These are phyloP conservation scores for Kwoniella botswanensis DNA, from an alignment of 768 basidiomycete species.

Conservation along the genomic window DNA sequence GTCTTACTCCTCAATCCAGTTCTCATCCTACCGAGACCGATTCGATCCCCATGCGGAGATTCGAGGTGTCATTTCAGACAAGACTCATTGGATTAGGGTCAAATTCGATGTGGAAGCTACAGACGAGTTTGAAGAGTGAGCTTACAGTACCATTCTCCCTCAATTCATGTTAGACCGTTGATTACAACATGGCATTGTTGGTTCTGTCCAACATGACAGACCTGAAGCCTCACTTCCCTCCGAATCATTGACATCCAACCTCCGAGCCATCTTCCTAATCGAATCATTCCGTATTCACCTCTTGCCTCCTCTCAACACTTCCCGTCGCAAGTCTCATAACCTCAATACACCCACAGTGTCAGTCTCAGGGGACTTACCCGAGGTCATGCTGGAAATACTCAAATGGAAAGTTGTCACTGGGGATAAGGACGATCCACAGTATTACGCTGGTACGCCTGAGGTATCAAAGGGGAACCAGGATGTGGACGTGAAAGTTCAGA, in stretches of 20 bases:
- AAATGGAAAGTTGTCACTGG: constrained; percentile 36
- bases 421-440: constrained; percentile 37
- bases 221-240: constrained; percentile 10
- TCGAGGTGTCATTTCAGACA: constrained; percentile 30
- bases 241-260: constrained; percentile 42
- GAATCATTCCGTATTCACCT: constrained; percentile 26
- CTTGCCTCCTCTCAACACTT: constrained; percentile 12
- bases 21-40: constrained; percentile 29
- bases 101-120: constrained; percentile 41
- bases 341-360: not conserved
- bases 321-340: not conserved
- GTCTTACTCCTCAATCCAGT: constrained; percentile 19
- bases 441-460: constrained; percentile 21
- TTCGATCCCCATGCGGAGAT: constrained; percentile 36
- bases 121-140: constrained; percentile 42
- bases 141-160: not conserved
- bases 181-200: no score
- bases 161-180: no score
- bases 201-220: not conserved
- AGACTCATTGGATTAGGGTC: constrained; percentile 34
- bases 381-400: constrained; percentile 31
- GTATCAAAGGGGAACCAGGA: constrained; percentile 26
- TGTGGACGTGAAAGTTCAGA: constrained; percentile 33
- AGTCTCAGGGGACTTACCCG: constrained; percentile 22
- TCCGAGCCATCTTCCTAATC: constrained; percentile 38